These are phyloP conservation scores for Leptosphaerulina australis DNA, from an alignment of 2,329 filamentous ascomycete species.

Conservation along the genomic window DNA sequence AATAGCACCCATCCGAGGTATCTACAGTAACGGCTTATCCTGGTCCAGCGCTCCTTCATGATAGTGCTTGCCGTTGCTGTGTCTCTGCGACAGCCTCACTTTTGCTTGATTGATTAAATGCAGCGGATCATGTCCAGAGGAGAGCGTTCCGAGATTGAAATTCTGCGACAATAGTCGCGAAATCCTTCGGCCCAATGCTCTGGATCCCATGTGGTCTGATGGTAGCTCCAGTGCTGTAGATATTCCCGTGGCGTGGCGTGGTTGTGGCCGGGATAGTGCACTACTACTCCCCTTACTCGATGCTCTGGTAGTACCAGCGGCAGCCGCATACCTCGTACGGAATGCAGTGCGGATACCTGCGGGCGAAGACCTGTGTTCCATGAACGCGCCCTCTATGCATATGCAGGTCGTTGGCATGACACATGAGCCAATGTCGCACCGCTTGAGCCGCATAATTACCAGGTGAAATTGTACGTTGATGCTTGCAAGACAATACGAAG, in stretches of 20 bases:
- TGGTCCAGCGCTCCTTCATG: not conserved
- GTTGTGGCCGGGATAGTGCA: not conserved
- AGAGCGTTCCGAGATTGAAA: no score
- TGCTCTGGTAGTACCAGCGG: not conserved
- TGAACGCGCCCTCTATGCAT: constrained; percentile 1
- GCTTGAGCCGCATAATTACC: no score
- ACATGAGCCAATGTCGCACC: constrained; percentile 14
- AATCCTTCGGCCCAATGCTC: no score
- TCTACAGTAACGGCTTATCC: not conserved
- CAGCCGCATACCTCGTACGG: not conserved
- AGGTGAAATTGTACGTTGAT: no score
- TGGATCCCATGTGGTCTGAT: no score
- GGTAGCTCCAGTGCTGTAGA: not conserved
- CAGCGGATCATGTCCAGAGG: not conserved
- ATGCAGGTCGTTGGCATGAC: constrained; percentile 3
- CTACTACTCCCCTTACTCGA: not conserved
- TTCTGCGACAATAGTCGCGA: no score
- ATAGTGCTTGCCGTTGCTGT: not conserved
- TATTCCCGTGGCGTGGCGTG: not conserved
- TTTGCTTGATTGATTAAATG: no score
- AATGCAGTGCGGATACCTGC: not conserved
- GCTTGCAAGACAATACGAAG: not conserved
- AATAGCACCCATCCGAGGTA: not conserved
- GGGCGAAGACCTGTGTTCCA: not conserved
- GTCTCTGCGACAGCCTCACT: not conserved